Evolutionary conservation across 306 rosid genomes (phyloP), one percentile per base, ranked within the genome.

Genomic region (Quercus variabilis): DNA sequence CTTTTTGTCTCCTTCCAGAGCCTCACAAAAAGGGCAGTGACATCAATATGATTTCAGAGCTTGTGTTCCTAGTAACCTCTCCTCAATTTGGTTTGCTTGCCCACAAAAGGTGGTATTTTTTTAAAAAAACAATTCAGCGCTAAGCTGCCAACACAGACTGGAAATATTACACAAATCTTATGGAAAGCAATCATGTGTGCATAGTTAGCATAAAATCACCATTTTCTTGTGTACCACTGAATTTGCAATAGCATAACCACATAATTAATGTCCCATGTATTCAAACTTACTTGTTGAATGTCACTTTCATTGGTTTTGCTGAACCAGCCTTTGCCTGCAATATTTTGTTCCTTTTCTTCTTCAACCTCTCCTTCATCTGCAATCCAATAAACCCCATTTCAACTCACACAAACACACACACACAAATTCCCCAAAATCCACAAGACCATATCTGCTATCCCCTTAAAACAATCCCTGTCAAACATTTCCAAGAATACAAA

Each of bases 281-380:
- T 84, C 72, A 35, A 82, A 79, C 93, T 82, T 85, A 94, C 98
- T 91, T 87, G 82, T 91, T 90, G 89, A 92, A 88, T 59, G 85
- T 81, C 55, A 94, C 97, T 76, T 83, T 89, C 90, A 92, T 82
- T 49, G 95, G 91, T 74, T 71, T 56, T 52, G 83, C 90, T 55
- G 98, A 91, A 71, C 98, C 98, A 30, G 93, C 90, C 84, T 94
- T 94, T 59, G 97, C 68, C 68, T 94, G 98, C 84, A 94, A 81
- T 76, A 94, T 88, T 81, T 88, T 91, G 80, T 84, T 88, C 90
- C 97, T 88, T 71, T 94, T 94, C 85, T 83, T 92, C 85, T 91
- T 88, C 60, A 94, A 63, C 92, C 98, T 91, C 26, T 90, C 97
- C 78, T 94, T 92, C 90, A 94, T 87, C 99, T 94, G 86, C 86